These are phyloP conservation scores for Puccinia triticina DNA, from an alignment of 1,284 basidiomycete species.

Conservation along the genomic window DNA sequence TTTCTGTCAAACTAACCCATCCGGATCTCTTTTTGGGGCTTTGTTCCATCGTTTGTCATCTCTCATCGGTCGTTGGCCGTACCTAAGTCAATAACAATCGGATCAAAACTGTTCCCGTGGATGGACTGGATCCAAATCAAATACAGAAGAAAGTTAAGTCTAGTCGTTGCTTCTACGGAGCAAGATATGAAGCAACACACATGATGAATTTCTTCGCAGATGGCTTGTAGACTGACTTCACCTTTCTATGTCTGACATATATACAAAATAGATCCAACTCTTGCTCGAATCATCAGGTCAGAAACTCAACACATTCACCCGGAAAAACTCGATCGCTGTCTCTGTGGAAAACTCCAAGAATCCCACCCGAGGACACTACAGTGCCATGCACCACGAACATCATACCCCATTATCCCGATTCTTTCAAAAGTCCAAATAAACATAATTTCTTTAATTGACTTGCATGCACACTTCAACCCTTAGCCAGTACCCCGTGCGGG, in stretches of 20 bases:
- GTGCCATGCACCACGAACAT: constrained; percentile 17
- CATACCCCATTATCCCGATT: not conserved
- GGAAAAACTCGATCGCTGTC: constrained; percentile 20
- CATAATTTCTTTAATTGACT: not conserved
- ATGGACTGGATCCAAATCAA: constrained; percentile 34
- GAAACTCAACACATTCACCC: constrained; percentile 16
- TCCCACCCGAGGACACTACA: constrained; percentile 21
- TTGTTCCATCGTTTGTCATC: not conserved
- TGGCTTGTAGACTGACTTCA: not conserved
- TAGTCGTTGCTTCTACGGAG: constrained; percentile 4
- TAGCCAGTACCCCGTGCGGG: too few species aligned
- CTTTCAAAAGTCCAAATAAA: not conserved
- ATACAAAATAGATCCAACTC: constrained; percentile 21
- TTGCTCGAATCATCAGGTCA: constrained; percentile 29
- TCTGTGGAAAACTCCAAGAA: constrained; percentile 1
- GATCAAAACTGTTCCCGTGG: constrained; percentile 45
- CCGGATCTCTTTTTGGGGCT: not conserved
- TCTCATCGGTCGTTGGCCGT: not conserved
- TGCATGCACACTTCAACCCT: too few species aligned
- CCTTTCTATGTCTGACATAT: not conserved
- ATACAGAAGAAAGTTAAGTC: constrained; percentile 21
- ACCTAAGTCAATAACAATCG: constrained; percentile 48
- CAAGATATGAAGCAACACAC: too few species aligned
- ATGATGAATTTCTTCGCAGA: too few species aligned
- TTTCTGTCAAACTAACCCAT: not conserved